Base-by-base conservation (phyloP, 345 rosid genomes). In the Citrus cavaleriei region DNA sequence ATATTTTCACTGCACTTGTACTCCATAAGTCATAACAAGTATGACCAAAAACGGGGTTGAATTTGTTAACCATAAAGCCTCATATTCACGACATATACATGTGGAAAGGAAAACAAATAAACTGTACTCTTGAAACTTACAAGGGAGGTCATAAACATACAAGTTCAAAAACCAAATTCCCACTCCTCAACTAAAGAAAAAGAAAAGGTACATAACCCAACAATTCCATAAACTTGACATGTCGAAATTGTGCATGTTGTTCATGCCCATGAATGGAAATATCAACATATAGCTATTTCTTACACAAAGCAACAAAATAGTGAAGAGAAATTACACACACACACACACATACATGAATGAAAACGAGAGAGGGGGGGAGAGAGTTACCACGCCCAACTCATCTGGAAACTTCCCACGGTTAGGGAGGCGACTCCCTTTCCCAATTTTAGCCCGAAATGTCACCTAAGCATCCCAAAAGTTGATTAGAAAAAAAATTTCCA, bases 371-470 rank as follows among this genome's bases (percentile, higher is more conserved):
- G 8, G 60, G 37, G 46, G 7, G 77, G 66, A 68, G 80, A 74
- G 77, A 74, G 37, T 83, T 92, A 93, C 98, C 98, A 93, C 97
- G 78, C 97, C 98, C 79, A 95, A 76, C 81, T 95, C 98, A 70
- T 93, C 97, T 27, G 98, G 97, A 81, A 76, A 92, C 85, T 84
- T 67, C 81, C 93, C 95, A 78, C 88, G 89, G 80, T 86, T 90
- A 73, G 91, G 46, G 77, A 78, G 81, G 77, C 87, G 93, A 66
- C 85, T 85, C 72, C 83, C 90, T 77, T 86, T 93, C 76, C 96
- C 96, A 81, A 95, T 95, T 88, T 90, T 95, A 75, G 99, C 99
- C 70, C 98, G 98, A 79, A 95, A 95, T 54, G 99, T 95, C 78
- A 93, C 99, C 99, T 95, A 87, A 57, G 75, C 38, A 74, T 42